A percentile compares a stretch with the other conserved stretches of the same genome.
Evolutionary conservation across 2,329 filamentous ascomycete genomes (phyloP).

Genomic region (Lecanicillium sp.): DNA sequence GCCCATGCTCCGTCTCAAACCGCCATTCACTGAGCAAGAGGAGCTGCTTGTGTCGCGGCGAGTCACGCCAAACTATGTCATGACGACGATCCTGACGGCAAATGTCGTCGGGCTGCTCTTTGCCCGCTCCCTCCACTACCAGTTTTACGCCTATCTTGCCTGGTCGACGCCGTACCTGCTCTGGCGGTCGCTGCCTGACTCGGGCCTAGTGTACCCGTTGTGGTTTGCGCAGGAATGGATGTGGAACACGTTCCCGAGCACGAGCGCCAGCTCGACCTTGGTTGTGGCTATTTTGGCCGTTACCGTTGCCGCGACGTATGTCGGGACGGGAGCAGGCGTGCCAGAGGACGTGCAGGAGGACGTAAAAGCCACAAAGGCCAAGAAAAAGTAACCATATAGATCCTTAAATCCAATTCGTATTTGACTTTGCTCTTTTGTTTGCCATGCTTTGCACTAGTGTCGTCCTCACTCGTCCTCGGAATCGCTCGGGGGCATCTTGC

Average conservation of each 20-base stretch:
- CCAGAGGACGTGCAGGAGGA: conserved; percentile 12
- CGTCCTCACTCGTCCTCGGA: conserved; percentile 56
- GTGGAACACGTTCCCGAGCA: conserved; percentile 92
- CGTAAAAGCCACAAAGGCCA: conserved; percentile 12
- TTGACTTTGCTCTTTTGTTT: too few relatives aligned
- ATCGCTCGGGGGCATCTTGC: conserved; percentile 77
- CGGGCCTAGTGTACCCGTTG: conserved; percentile 56
- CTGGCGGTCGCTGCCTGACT: conserved; percentile 67
- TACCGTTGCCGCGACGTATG: conserved; percentile 58
- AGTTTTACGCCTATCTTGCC: conserved; percentile 87
- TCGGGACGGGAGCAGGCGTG: conserved; percentile 41
- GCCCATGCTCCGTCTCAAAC: conserved; percentile 31
- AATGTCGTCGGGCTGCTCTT: conserved; percentile 76
- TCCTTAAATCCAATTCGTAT: conserved; percentile 3
- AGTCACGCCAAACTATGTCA: conserved; percentile 64
- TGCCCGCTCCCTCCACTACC: conserved; percentile 84
- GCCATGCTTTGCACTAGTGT: too few relatives aligned
- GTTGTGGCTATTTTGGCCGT: conserved; percentile 65
- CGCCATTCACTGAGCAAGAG: conserved; percentile 41
- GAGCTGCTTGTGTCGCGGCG: conserved; percentile 48
- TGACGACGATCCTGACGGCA: conserved; percentile 69
- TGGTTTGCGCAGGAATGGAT: conserved; percentile 84
- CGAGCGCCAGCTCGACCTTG: conserved; percentile 41
- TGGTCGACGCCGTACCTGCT: conserved; percentile 85
- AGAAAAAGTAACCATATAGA: conserved; percentile 9